phyloP scores from a whole-genome alignment of 1,139 yeast species.

The Meyerozyma guilliermondii region DNA sequence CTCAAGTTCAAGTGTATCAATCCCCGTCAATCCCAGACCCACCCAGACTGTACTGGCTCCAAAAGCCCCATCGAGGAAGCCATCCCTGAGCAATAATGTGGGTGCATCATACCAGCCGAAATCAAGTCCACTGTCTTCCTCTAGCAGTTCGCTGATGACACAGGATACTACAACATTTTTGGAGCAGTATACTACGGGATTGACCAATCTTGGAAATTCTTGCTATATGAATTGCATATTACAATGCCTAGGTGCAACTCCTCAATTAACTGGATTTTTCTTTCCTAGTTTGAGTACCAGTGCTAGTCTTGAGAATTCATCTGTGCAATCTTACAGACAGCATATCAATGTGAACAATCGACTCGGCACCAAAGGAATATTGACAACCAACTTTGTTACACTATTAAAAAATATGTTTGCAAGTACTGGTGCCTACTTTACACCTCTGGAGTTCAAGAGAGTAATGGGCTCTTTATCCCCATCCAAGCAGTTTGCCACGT shows the following conservation, averaged over 20 bases:
- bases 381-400: slow-evolving; percentile 70
- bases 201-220: slow-evolving; percentile 81
- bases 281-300: slow-evolving; percentile 21
- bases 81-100: too few relatives aligned
- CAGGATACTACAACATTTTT: slow-evolving; percentile 17
- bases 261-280: slow-evolving; percentile 38
- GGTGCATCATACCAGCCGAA: too few relatives aligned
- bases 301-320: slow-evolving; percentile 4
- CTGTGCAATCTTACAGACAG: slow-evolving; percentile 47
- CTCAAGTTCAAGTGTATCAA: background rate
- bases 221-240: slow-evolving; percentile 91
- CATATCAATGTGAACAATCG: slow-evolving; percentile 73
- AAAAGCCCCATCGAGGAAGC: too few relatives aligned
- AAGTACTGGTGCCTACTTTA: slow-evolving; percentile 42
- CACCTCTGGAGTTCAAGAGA: slow-evolving; percentile 56
- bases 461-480: slow-evolving; percentile 69
- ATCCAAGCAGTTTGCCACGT: slow-evolving; percentile 55
- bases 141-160: background rate
- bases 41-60: too few relatives aligned
- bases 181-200: slow-evolving; percentile 47
- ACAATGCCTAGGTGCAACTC: slow-evolving; percentile 65
- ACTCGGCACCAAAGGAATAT: slow-evolving; percentile 77
- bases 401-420: slow-evolving; percentile 57
- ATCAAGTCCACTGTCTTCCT: background rate
- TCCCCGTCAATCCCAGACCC: too few relatives aligned